Evolutionary conservation across 192 early-diverging fungal species (phyloP).

Genomic region (Globomyces pollinis-pini): DNA sequence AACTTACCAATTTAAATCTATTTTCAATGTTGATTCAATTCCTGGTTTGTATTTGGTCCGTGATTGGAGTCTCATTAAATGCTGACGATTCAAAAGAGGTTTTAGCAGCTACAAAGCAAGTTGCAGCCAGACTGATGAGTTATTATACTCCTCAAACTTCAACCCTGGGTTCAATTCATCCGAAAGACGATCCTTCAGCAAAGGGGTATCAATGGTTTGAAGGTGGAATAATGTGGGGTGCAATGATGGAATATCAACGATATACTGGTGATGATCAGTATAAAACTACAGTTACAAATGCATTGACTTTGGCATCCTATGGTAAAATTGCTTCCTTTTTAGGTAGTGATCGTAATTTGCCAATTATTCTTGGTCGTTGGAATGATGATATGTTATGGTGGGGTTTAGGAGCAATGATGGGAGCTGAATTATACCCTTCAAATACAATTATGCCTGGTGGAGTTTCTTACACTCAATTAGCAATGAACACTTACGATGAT

Average conservation of each 20-base stretch:
- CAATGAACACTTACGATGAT: constrained; percentile 25
- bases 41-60: too few relatives aligned
- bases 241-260: constrained; percentile 6
- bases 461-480: constrained; percentile 13
- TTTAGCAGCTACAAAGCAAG: too few relatives aligned
- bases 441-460: constrained; percentile 22
- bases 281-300: background rate
- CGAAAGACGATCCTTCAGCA: background rate
- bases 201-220: constrained; percentile 12
- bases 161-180: background rate
- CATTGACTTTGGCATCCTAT: background rate
- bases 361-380: constrained; percentile 21
- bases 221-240: constrained; percentile 4
- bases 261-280: background rate
- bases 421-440: constrained; percentile 22
- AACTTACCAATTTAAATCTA: too few relatives aligned
- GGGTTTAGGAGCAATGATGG: constrained; percentile 26
- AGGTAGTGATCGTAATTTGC: background rate
- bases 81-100: too few relatives aligned
- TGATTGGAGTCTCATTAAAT: too few relatives aligned
- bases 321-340: constrained; percentile 6
- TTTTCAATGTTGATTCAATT: too few relatives aligned
- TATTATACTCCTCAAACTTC: background rate
- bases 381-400: constrained; percentile 45
- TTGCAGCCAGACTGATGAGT: background rate